Conservation (phyloP, 1,139 yeast genomes). For the Candida tropicalis region DNA sequence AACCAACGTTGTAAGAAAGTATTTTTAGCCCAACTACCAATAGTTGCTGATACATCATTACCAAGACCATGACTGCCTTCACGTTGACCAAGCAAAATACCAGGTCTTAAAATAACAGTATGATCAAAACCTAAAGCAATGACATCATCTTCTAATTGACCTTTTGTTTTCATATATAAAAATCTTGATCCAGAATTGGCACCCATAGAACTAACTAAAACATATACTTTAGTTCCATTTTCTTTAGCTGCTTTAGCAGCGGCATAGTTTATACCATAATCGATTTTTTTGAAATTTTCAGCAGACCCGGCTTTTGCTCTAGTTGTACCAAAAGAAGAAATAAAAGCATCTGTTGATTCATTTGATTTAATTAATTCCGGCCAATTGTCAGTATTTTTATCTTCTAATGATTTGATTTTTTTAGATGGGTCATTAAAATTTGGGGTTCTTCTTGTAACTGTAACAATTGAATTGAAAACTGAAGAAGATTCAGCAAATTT, state of each 20-base stretch:
- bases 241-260: conserved; percentile 72
- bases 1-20: conserved; percentile 34
- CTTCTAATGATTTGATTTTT: conserved; percentile 14
- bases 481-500: conserved; percentile 35
- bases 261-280: conserved; percentile 65
- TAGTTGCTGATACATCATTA: conserved; percentile 23
- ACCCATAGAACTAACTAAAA: conserved; percentile 63
- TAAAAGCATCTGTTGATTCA: conserved; percentile 31
- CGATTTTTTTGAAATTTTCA: conserved; percentile 66
- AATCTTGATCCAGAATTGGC: conserved; percentile 57
- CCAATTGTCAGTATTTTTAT: conserved; percentile 45
- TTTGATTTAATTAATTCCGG: conserved; percentile 23
- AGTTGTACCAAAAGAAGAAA: conserved; percentile 79
- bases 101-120: conserved; percentile 73
- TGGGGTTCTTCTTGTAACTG: conserved; percentile 49
- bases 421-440: conserved; percentile 15
- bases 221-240: conserved; percentile 63
- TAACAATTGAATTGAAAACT: conserved; percentile 34
- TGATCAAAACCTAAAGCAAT: conserved; percentile 61
- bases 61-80: conserved; percentile 41
- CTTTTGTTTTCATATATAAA: conserved; percentile 62
- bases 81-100: conserved; percentile 64
- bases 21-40: conserved; percentile 38
- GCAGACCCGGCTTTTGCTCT: conserved; percentile 68
- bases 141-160: conserved; percentile 63